phyloP scores from a whole-genome alignment of 371 early-diverging fungal species.

The Apophysomyces trapeziformis region DNA sequence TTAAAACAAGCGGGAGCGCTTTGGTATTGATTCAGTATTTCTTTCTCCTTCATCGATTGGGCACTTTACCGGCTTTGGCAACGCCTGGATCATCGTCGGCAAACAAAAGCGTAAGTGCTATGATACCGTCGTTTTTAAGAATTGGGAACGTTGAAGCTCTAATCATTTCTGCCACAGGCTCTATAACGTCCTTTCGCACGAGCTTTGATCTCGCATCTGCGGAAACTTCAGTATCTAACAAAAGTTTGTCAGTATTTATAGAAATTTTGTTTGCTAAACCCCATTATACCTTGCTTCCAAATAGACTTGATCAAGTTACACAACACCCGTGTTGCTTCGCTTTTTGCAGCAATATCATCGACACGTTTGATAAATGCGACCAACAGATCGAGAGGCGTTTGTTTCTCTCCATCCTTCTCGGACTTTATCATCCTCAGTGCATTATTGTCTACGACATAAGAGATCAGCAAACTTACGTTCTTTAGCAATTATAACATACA shows the following conservation, averaged over 20 bases:
- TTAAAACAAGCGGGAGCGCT: constrained; percentile 30
- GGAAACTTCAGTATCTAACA: constrained; percentile 18
- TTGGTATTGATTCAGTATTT: constrained; percentile 10
- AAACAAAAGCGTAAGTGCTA: constrained; percentile 59
- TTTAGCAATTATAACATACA: constrained; percentile 31
- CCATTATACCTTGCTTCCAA: constrained; percentile 37
- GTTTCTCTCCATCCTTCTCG: background rate
- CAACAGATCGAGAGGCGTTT: constrained; percentile 42
- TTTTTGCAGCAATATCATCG: constrained; percentile 63
- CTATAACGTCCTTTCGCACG: constrained; percentile 38
- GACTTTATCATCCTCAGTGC: constrained; percentile 33
- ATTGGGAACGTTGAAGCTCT: constrained; percentile 58
- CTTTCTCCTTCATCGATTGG: constrained; percentile 19
- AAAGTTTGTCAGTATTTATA: background rate
- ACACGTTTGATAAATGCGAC: constrained; percentile 52
- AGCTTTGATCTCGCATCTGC: constrained; percentile 44
- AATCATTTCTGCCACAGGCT: constrained; percentile 55
- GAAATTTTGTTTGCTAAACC: background rate
- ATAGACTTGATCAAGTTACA: constrained; percentile 61
- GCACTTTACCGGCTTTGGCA: constrained; percentile 19
- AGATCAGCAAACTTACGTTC: background rate
- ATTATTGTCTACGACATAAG: constrained; percentile 35
- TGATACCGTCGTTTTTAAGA: constrained; percentile 67
- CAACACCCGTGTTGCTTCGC: constrained; percentile 66
- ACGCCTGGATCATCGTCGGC: constrained; percentile 31